Base-by-base conservation (phyloP, 257 asterid species). In the Asclepias syriaca region DNA sequence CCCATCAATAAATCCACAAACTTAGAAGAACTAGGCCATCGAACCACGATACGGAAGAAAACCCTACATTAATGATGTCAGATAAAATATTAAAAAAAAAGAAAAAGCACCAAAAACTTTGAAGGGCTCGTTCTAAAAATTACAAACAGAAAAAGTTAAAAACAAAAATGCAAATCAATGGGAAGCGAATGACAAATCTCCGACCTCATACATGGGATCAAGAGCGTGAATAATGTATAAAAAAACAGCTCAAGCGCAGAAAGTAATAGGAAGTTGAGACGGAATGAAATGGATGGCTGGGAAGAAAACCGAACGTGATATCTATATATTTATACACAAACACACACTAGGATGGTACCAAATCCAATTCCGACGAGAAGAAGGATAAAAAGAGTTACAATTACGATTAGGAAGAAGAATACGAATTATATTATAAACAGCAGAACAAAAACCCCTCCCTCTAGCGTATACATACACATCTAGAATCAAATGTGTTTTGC, bases 41-140 rank as follows among this genome's bases (percentile, higher is more conserved):
- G 34, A 63, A 48, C 27, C 21, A 59, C 10, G 55, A n/a, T 15
- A 29, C 74, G 24, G 71, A 68, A 81, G 70, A 78, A 71, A 69
- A 60, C 75, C 81, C 80, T 57, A 76, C 48, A 76, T 66, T 76
- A 69, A 68, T 49, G 75, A 74, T 59, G 48, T 77, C 74, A 51
- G 37, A 68, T 74, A 59, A 68, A 80, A 80, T 29, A 1, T 29
- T 29, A 29, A 74, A 46, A 61, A 77, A 46, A 66, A 77, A 74
- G 27, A 46, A 66, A 77, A 74, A 46, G 77, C 79, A 70, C 77
- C 75, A 56, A 57, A 50, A 72, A 58, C 48, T 66, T 74, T 66
- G 29, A 68, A 19, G 75, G 68, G 57, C 29, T 73, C 49, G 69
- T 32, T 43, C 53, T 10, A 63, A 69, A 69, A 12, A 18, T 57